These are phyloP conservation scores for Aspergillus proliferans DNA, from an alignment of 2,329 filamentous ascomycete genomes.

Conservation along the genomic window DNA sequence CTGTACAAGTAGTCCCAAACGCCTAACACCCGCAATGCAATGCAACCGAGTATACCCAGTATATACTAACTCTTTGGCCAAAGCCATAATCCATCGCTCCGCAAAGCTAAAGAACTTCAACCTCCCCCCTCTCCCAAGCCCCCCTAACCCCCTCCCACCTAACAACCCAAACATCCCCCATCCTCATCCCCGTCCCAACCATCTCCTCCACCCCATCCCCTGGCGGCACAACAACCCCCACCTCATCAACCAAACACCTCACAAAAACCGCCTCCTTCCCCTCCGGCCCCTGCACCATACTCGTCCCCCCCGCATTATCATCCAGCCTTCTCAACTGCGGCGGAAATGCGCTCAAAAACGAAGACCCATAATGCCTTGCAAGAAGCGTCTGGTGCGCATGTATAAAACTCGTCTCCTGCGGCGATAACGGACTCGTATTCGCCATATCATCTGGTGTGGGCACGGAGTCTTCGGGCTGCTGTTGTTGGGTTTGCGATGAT, in stretches of 20 bases:
- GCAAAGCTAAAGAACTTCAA: constrained; percentile 35
- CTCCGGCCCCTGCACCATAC: constrained; percentile 88
- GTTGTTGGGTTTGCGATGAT: constrained; percentile 8
- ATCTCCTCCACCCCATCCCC: constrained; percentile 25
- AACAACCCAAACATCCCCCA: constrained; percentile 63
- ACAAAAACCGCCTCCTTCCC: constrained; percentile 78
- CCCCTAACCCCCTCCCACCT: constrained; percentile 67
- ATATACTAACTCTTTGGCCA: too few relatives aligned
- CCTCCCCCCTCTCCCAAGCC: constrained; percentile 38
- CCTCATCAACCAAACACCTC: constrained; percentile 48
- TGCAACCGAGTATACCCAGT: too few relatives aligned
- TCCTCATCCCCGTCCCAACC: constrained; percentile 36
- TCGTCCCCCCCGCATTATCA: constrained; percentile 80
- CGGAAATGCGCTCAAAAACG: constrained; percentile 80
- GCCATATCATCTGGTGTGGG: constrained; percentile 4
- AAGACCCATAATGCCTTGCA: constrained; percentile 74
- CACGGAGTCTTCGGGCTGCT: constrained; percentile 26
- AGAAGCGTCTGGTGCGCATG: constrained; percentile 78
- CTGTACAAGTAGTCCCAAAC: too few relatives aligned
- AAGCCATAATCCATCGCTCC: too few relatives aligned
- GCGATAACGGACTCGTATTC: constrained; percentile 56
- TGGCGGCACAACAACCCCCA: constrained; percentile 35
- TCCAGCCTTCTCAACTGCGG: constrained; percentile 73
- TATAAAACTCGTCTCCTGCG: constrained; percentile 73
- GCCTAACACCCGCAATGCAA: too few relatives aligned